These are phyloP conservation scores for Babesia ovata DNA, from an alignment of 169 alveolate species.

Conservation along the genomic window DNA sequence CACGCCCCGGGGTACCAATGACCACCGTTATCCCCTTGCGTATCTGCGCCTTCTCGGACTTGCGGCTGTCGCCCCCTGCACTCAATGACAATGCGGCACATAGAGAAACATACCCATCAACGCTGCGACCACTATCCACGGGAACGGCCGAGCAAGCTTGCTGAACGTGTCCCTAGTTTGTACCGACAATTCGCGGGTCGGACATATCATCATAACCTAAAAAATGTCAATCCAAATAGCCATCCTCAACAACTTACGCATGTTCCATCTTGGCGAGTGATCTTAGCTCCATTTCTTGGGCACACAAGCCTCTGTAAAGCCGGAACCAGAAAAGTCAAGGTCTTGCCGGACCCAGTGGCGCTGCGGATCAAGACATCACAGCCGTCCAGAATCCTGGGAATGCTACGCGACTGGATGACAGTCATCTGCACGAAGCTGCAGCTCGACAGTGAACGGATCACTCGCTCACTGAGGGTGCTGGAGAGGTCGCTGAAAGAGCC, in stretches of 20 bases:
- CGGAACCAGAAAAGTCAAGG: conserved; percentile 97
- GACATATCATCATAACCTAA: conserved; percentile 75
- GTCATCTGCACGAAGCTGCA: conserved; percentile 85
- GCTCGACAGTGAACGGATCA: conserved; percentile 42
- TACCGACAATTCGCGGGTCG: conserved; percentile 83
- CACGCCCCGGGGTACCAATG: conserved; percentile 97
- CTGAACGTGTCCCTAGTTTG: conserved; percentile 73
- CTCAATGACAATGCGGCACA: conserved; percentile 43
- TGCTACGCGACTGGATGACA: conserved; percentile 93
- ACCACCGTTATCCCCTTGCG: conserved; percentile 91
- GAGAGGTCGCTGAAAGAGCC: conserved; percentile 22
- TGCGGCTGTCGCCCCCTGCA: conserved; percentile 89
- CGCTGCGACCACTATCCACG: conserved; percentile 82
- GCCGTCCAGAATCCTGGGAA: conserved; percentile 95
- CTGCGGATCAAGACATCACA: conserved; percentile 96
- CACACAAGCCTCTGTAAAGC: conserved; percentile 92
- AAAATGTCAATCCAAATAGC: not conserved
- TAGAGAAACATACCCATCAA: conserved; percentile 62
- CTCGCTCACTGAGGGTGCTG: conserved; percentile 34
- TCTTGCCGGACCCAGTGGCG: conserved; percentile 98
- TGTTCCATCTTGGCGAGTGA: conserved; percentile 66
- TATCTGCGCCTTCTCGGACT: conserved; percentile 88
- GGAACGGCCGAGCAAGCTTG: conserved; percentile 72
- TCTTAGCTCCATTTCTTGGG: conserved; percentile 31
- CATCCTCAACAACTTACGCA: conserved; percentile 3